Evolutionary conservation across 345 rosid genomes (phyloP).

Genomic region (Ceriops zippeliana): DNA sequence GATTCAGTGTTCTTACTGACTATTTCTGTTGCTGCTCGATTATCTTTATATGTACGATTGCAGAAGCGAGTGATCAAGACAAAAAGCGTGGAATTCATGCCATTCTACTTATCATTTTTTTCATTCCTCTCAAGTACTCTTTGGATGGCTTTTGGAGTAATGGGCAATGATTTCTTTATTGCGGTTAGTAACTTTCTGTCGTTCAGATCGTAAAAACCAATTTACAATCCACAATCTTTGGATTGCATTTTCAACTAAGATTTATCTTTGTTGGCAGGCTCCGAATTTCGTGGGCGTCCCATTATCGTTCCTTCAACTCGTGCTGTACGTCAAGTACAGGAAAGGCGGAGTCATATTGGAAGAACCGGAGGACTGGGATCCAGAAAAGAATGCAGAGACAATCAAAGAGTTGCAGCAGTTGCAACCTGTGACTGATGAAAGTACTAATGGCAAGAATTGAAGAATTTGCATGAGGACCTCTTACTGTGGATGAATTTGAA

Average conservation of each 20-base stretch:
- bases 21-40: not conserved
- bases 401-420: constrained; percentile 34
- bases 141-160: constrained; percentile 74
- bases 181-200: constrained; percentile 46
- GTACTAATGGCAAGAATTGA: constrained; percentile 33
- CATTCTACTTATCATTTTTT: constrained; percentile 77
- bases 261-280: constrained; percentile 38
- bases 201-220: not conserved
- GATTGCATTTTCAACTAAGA: not conserved
- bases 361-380: constrained; percentile 46
- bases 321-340: constrained; percentile 58
- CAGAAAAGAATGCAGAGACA: constrained; percentile 41
- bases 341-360: constrained; percentile 37
- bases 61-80: constrained; percentile 74
- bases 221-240: not conserved
- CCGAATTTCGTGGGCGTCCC: constrained; percentile 70
- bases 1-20: too few species aligned
- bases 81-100: constrained; percentile 90
- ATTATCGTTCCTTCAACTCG: constrained; percentile 66
- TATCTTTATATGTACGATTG: constrained; percentile 13
- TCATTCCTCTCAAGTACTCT: constrained; percentile 64
- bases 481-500: not conserved
- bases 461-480: not conserved
- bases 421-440: constrained; percentile 11
- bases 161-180: constrained; percentile 68